Evolutionary conservation across 202 grass and related monocot species (phyloP).

Genomic region (Schoenoplectus tabernaemontani): DNA sequence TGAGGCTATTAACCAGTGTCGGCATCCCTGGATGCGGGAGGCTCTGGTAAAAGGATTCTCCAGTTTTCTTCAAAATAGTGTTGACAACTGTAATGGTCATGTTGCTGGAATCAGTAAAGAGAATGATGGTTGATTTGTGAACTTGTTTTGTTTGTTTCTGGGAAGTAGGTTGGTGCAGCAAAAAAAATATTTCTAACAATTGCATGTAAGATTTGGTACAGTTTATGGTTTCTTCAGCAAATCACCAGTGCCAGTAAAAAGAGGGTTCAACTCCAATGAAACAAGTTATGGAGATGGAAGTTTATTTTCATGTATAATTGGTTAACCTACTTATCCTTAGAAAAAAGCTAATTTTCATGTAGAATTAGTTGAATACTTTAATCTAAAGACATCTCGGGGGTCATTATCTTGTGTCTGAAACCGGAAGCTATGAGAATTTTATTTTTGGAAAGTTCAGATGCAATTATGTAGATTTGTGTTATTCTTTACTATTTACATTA

Average conservation of each 20-base stretch:
- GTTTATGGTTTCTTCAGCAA: background rate
- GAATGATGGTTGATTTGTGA: background rate
- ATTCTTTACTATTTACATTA: background rate
- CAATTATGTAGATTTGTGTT: background rate
- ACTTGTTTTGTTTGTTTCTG: background rate
- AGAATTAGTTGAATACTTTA: background rate
- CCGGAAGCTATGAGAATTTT: background rate
- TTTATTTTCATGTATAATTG: background rate
- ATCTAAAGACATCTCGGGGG: background rate
- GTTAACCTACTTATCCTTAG: background rate
- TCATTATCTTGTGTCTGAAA: background rate
- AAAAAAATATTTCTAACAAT: background rate
- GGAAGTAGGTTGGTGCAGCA: background rate
- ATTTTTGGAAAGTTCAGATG: background rate
- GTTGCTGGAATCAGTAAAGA: background rate
- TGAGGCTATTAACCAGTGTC: constrained; percentile 53
- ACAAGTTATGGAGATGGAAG: background rate
- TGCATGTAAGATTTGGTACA: background rate
- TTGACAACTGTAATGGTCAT: background rate
- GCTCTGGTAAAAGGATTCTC: constrained; percentile 38
- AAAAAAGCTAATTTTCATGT: background rate
- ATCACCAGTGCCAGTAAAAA: background rate
- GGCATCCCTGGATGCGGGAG: constrained; percentile 76
- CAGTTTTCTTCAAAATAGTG: background rate
- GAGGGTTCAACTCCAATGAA: background rate